Conservation (phyloP, 495 filamentous ascomycete species). For the Letharia columbiana region DNA sequence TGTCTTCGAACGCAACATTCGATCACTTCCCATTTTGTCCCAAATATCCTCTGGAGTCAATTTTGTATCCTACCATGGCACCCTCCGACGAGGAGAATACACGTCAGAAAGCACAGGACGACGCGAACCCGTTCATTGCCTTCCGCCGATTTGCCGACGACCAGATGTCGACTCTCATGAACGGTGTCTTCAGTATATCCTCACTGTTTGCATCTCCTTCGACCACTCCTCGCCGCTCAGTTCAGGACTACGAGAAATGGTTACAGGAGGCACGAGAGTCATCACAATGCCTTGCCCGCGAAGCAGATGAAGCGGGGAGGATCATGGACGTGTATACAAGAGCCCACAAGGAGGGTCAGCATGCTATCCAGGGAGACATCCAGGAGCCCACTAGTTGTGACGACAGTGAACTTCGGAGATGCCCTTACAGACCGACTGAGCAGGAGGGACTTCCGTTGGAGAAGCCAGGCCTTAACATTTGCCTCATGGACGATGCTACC, state of each 20-base stretch:
- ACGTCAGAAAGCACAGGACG: conserved; percentile 11
- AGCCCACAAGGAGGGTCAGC: conserved; percentile 6
- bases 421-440: conserved; percentile 17
- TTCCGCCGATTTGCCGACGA: conserved; percentile 54
- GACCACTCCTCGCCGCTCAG: conserved; percentile 12
- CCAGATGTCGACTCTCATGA: conserved; percentile 47
- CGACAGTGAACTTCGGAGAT: conserved; percentile 1
- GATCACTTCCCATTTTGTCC: not conserved
- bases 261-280: conserved; percentile 14
- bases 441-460: conserved; percentile 1
- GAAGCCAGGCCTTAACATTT: not conserved
- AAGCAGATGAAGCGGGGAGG: conserved; percentile 12
- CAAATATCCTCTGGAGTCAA: not conserved
- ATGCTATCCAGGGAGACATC: not conserved
- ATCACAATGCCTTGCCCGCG: conserved; percentile 6
- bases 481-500: not conserved
- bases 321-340: conserved; percentile 16
- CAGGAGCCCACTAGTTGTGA: not conserved
- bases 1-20: not conserved
- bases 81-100: conserved; percentile 11
- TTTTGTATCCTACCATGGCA: conserved; percentile 13
- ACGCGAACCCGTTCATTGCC: conserved; percentile 49
- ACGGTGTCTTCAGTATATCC: conserved; percentile 44
- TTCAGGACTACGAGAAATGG: conserved; percentile 14
- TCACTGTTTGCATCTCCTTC: conserved; percentile 30